Base-by-base conservation (phyloP, 257 asterid species). In the Salvia hispanica region DNA sequence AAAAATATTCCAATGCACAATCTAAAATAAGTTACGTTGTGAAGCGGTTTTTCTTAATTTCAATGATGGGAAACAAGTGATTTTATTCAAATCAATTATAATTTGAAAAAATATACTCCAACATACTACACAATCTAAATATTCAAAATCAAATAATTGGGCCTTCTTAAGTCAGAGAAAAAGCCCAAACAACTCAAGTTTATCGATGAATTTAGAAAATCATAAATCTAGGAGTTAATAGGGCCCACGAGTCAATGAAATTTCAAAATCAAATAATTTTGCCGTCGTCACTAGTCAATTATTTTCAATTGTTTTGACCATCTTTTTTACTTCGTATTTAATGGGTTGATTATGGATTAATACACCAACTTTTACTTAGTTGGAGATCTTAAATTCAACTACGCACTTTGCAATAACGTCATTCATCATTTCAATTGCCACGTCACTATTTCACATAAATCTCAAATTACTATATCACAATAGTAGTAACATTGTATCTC, bases 221-320 rank as follows among this genome's bases (percentile, higher is more conserved):
- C 31, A 52, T 12, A 15, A 3, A 55, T 11, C 9, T 31, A 55
- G 4, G 15, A 9, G 2, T 25, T 31, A 12, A 6, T 36, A 6
- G 47, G 47, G 28, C 64, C 64, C 64, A 58, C 64, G 1, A 55
- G n/a, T 28, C 40, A 25, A 55, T 4, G 16, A 55, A 25, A 55
- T 55, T 55, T 55, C 21, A 2, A 36, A 36, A n/a, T 58, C 7
- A n/a, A 10, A 33, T 33, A 56, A 58, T 58, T 36, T 58, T 58
- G 28, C 31, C 7, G 3, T 33, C 63, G 63, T 34, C 63, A 54
- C 39, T 54, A 14, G 28, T 50, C 15, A 55, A 11, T 31, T 12
- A 55, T 28, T 25, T 28, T 11, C 42, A 34, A 37, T 4, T 40
- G 10, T 0, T 25, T 51, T 6, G 14, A 0, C 2, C 12, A 9